These are phyloP conservation scores for Lonicera japonica DNA, from an alignment of 129 eudicot genomes.

Conservation along the genomic window DNA sequence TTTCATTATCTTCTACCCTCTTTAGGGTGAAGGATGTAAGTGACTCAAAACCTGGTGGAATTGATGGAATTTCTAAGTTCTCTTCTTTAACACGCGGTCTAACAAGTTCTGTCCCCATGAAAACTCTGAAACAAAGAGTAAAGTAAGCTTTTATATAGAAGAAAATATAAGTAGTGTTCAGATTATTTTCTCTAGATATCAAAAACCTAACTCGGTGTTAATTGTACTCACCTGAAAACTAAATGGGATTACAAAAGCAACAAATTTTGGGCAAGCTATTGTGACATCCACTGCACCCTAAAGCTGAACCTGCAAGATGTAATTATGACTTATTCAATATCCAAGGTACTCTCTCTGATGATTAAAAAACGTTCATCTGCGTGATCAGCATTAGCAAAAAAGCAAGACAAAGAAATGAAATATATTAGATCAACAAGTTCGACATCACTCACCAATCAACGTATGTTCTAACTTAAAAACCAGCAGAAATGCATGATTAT, in stretches of 20 bases:
- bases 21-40: slow-evolving; percentile 56
- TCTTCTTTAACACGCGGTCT: slow-evolving; percentile 72
- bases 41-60: slow-evolving; percentile 98
- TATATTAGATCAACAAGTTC: not conserved
- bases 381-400: slow-evolving; percentile 15
- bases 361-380: slow-evolving; percentile 15
- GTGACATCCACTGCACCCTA: not conserved
- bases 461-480: no score
- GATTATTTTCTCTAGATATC: not conserved
- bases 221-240: not conserved
- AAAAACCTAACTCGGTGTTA: not conserved
- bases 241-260: not conserved
- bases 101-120: slow-evolving; percentile 76
- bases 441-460: slow-evolving; percentile 2
- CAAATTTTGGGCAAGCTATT: not conserved
- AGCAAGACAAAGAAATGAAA: not conserved
- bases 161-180: not conserved
- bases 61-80: slow-evolving; percentile 61
- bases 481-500: no score
- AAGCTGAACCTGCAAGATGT: not conserved
- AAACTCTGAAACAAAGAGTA: slow-evolving; percentile 15
- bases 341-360: not conserved
- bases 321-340: slow-evolving; percentile 1
- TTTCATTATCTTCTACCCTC: slow-evolving; percentile 40
- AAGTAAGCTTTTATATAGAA: not conserved